phyloP scores from a whole-genome alignment of 2,329 filamentous ascomycete species.

The Aspergillus novoparasiticus region DNA sequence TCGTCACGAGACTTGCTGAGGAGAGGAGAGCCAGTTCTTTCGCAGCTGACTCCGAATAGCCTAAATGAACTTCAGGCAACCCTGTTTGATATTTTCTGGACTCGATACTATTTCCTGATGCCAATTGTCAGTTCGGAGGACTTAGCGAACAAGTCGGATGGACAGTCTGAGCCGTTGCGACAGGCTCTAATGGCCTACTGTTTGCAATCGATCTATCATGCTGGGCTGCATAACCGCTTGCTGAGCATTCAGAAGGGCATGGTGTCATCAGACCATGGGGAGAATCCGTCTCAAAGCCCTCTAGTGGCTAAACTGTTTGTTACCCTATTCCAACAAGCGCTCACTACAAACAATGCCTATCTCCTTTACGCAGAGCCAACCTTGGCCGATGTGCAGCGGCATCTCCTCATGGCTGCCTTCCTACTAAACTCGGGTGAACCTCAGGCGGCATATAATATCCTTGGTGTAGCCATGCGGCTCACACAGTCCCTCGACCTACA shows the following conservation, averaged over 20 bases:
- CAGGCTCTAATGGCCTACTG: constrained; percentile 24
- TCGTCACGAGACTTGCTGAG: neutral
- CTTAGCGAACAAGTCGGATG: neutral
- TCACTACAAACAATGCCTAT: constrained; percentile 4
- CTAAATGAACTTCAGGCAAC: neutral
- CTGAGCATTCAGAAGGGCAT: constrained; percentile 9
- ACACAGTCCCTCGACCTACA: constrained; percentile 1
- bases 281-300: neutral
- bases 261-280: neutral
- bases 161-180: constrained; percentile 5
- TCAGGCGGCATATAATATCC: constrained; percentile 26
- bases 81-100: neutral
- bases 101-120: neutral
- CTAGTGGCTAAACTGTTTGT: neutral
- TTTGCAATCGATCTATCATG: constrained; percentile 20
- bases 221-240: constrained; percentile 20
- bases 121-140: neutral
- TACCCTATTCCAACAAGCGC: neutral
- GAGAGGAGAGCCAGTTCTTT: neutral
- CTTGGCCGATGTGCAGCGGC: constrained; percentile 20
- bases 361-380: constrained; percentile 17
- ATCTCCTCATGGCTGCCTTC: constrained; percentile 24
- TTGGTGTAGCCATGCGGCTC: constrained; percentile 21
- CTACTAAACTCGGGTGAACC: constrained; percentile 23
- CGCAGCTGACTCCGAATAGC: neutral